These are phyloP conservation scores for Curvularia lunata DNA, from an alignment of 2,329 filamentous ascomycete species.

Conservation along the genomic window DNA sequence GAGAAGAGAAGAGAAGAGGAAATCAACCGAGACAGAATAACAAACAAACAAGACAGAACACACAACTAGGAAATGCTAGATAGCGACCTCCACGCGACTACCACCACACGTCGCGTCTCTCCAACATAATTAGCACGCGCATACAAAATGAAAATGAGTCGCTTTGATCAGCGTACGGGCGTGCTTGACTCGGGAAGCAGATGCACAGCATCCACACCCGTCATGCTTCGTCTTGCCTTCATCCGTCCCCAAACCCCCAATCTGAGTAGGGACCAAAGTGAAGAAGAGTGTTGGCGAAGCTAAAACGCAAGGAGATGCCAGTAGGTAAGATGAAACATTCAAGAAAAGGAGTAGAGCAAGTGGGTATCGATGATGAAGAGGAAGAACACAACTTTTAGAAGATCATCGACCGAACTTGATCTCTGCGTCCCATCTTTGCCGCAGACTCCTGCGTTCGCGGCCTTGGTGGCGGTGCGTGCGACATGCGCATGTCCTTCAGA, in stretches of 20 bases:
- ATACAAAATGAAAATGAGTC: conserved; percentile 1
- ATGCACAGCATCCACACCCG: conserved; percentile 28
- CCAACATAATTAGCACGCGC: background rate
- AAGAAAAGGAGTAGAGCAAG: conserved; percentile 18
- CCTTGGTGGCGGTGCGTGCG: conserved; percentile 37
- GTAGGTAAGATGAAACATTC: conserved; percentile 36
- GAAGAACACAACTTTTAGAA: conserved; percentile 36
- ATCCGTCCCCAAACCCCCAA: conserved; percentile 27
- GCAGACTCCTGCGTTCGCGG: conserved; percentile 39
- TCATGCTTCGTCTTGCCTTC: conserved; percentile 15
- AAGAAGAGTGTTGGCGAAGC: conserved; percentile 28
- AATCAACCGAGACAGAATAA: background rate
- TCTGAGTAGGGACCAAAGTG: conserved; percentile 29
- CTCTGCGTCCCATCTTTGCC: conserved; percentile 36
- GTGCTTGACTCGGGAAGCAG: conserved; percentile 6
- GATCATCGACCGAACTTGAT: conserved; percentile 53
- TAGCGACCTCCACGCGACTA: background rate
- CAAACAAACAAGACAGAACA: too few relatives aligned
- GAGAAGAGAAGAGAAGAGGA: background rate
- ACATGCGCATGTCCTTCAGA: conserved; percentile 38
- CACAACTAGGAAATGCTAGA: background rate
- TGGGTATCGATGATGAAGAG: conserved; percentile 36
- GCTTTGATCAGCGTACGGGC: conserved; percentile 3
- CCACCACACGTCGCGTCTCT: background rate
- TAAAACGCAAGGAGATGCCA: conserved; percentile 34